phyloP scores from a whole-genome alignment of 805 yeast species.

The Pichia exigua region DNA sequence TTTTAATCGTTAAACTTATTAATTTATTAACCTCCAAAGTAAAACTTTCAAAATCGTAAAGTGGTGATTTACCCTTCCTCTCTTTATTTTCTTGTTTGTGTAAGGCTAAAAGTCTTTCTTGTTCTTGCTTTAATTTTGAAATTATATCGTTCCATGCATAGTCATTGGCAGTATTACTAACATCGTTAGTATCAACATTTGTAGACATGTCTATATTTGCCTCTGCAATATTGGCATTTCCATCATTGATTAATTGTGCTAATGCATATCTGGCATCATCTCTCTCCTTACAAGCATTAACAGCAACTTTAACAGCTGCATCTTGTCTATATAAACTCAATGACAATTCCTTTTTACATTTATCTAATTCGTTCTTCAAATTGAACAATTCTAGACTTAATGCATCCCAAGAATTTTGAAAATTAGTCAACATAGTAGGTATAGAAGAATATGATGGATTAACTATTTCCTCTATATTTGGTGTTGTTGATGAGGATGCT shows the following conservation, averaged over 20 bases:
- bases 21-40: not conserved
- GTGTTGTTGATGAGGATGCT: slow-evolving; percentile 10
- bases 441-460: slow-evolving; percentile 50
- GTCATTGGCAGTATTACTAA: not conserved
- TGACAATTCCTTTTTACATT: slow-evolving; percentile 64
- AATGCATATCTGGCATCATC: slow-evolving; percentile 68
- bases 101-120: slow-evolving; percentile 2
- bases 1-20: not conserved
- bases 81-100: slow-evolving; percentile 9
- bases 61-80: slow-evolving; percentile 4
- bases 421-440: slow-evolving; percentile 64
- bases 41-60: not conserved
- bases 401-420: slow-evolving; percentile 90
- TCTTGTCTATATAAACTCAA: slow-evolving; percentile 77
- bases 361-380: slow-evolving; percentile 61
- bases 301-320: slow-evolving; percentile 84
- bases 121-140: slow-evolving; percentile 1
- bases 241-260: slow-evolving; percentile 41
- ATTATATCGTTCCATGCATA: not conserved
- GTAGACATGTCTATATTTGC: not conserved
- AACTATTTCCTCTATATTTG: slow-evolving; percentile 12
- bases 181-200: not conserved
- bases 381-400: slow-evolving; percentile 72
- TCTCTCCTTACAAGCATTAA: slow-evolving; percentile 63
- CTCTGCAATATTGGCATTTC: slow-evolving; percentile 12